Base-by-base conservation (phyloP, 306 rosid species). In the Dryas alaskensis region DNA sequence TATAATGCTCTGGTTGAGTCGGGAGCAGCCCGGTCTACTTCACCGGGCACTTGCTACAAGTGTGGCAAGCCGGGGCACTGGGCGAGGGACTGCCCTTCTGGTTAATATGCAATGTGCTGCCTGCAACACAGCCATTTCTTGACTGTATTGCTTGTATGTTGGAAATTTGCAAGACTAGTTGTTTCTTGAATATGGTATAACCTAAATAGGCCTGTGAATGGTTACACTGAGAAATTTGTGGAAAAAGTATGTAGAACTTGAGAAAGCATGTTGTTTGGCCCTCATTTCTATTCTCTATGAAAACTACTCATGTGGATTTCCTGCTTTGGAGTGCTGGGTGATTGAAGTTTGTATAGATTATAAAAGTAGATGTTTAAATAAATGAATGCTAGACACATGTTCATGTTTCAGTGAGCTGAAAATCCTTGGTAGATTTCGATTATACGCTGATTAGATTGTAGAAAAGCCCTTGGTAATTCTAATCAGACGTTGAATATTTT, bases 1-100 rank as follows among this genome's bases (percentile, higher is more conserved):
- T 60, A 77, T 4, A 79, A 77, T 80, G 57, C 82, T 49, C 49
- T 76, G 1, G 78, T 70, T 27, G 82, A 73, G 54, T 10, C 25
- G 4, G 84, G 79, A n/a, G 79, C 74, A 75, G 37, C 2, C 37
- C 74, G 67, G 50, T 77, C 84, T 43, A 59, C 63, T 39, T 45
- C 83, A 19, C 10, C 72, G 0, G 78, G 84, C 55, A 47, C 77
- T 59, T 84, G 88, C 71, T 87, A 61, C 45, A 87, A 87, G 72
- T 87, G 91, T 45, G 76, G 84, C 16, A 73, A 77, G 82, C 71
- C 74, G 22, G 87, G 91, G 51, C 91, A 87, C 64, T 87, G 91
- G 91, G 84, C 88, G 1, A 82, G 75, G 69, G 91, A 84, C 81
- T 84, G 88, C 67, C 27, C 88, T 50, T 74, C 42, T 66, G 42